Evolutionary conservation across 2,329 filamentous ascomycete species (phyloP), one percentile per base, ranked within the genome.

Genomic region (Aurifilum marmelostoma): DNA sequence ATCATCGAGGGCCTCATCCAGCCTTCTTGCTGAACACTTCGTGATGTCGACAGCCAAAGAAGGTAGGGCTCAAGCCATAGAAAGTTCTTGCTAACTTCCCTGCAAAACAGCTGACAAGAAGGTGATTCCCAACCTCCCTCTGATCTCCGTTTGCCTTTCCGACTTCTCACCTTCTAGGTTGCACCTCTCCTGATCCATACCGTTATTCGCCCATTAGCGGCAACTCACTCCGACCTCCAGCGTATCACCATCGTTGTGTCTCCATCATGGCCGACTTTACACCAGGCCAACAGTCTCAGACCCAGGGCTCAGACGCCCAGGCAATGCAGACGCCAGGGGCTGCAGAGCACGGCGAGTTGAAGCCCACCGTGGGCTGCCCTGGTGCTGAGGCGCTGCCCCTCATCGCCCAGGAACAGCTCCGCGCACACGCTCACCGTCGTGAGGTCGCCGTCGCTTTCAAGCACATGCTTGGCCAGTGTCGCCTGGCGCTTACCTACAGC

Each of bases 401-500:
- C 0, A 29, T 62, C 1, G n/a, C 39, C 2, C 52, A 59, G 2
- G 61, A 68, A 7, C 66, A 65, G 61, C 61, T 65, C n/a, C 52
- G 54, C 18, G 61, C 52, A n/a, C 59, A 67, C 29, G 63, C 58
- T 14, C 43, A 43, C 16, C 67, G 67, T 16, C 63, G 64, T 29
- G 47, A 66, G 59, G 59, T 24, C 1, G 63, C 67, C n/a, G 24
- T 69, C 27, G 27, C 29, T 29, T 67, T 69, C 47, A 63, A 43
- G 37, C 32, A 63, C 29, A 65, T 58, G 27, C 29, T 69, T n/a
- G 41, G 37, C 27, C 63, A 66, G 50, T 69, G 67, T 39, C 63
- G 67, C 24, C 58, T 69, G 58, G 67, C 67, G 1, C 59, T 69
- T 7, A 63, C 27, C 39, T 69, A 69, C 50, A 61, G 63, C 1